phyloP scores from a whole-genome alignment of 352 stramenopile genomes.

The Globisporangium emineosum region DNA sequence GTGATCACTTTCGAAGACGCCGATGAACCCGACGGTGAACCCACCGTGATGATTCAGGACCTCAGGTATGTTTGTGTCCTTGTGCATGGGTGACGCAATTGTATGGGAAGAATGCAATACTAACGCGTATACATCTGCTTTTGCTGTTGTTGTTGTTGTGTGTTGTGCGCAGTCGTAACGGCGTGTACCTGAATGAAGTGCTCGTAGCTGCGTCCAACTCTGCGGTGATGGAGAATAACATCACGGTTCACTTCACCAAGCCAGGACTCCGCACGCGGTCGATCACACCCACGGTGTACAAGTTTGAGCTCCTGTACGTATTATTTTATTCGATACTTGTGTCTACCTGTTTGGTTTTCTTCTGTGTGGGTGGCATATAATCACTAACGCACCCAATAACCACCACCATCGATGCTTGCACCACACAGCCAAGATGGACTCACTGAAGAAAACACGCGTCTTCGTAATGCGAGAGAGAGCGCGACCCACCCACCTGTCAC shows the following conservation, averaged over 20 bases:
- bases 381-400: neutral
- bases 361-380: neutral
- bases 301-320: conserved; percentile 67
- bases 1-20: conserved; percentile 35
- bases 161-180: conserved; percentile 42
- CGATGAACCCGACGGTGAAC: conserved; percentile 17
- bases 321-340: neutral
- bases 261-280: conserved; percentile 30
- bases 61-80: conserved; percentile 38
- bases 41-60: conserved; percentile 43
- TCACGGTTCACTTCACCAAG: conserved; percentile 71
- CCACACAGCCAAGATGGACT: neutral
- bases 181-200: conserved; percentile 69
- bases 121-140: neutral
- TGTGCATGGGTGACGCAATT: neutral
- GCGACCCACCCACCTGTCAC: neutral
- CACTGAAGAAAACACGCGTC: conserved; percentile 4
- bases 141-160: neutral
- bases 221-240: conserved; percentile 30
- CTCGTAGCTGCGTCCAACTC: conserved; percentile 40
- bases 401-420: neutral
- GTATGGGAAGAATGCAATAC: neutral
- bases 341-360: too few relatives aligned
- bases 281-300: conserved; percentile 47
- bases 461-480: conserved; percentile 5